Evolutionary conservation across 2,329 filamentous ascomycete genomes (phyloP), one percentile per base, ranked within the genome.

Genomic region (Pseudovirgaria hyperparasitica): DNA sequence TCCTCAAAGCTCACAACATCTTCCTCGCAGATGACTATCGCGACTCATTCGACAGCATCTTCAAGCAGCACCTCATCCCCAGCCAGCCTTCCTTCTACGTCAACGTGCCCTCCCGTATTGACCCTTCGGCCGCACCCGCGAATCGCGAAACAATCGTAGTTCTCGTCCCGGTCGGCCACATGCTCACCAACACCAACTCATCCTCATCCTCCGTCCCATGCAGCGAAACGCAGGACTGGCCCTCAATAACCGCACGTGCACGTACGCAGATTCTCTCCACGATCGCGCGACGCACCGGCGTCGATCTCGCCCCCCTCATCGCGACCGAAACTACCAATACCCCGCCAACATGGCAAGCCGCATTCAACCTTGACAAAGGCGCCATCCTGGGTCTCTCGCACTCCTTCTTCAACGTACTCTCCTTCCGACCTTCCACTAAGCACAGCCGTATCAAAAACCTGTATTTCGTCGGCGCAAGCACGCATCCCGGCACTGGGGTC

Each of bases 381-480:
- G 75, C 76, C 1, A 85, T 84, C 29, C 62, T 84, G 0, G 79
- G 78, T 0, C 57, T 84, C 1, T 72, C 67, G 11, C 78, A 84
- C 53, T 70, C 65, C 16, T 82, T 85, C 57, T 79, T 80, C 58
- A 80, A 81, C 43, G 74, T 80, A 9, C 60, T 81, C 0, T 64
- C 64, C 18, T 80, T 80, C 57, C 58, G 76, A 2, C 76, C 76
- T 0, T 58, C 60, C 21, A 78, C 72, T 0, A 57, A 59, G 36
- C 58, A 75, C 17, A 40, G 54, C 4, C 60, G 57, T 5, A 54
- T 75, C 11, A 37, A 55, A 9, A 56, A 59, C 3, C 49, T 74
- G 14, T 82, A 81, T 43, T 82, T 84, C 43, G 79, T 82, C 0
- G 78, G 78, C 18, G 78, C 78, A 2, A 77, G 71, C 42, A 79